These are phyloP conservation scores for Gleditsia sinensis DNA, from an alignment of 306 rosid genomes.

Conservation along the genomic window DNA sequence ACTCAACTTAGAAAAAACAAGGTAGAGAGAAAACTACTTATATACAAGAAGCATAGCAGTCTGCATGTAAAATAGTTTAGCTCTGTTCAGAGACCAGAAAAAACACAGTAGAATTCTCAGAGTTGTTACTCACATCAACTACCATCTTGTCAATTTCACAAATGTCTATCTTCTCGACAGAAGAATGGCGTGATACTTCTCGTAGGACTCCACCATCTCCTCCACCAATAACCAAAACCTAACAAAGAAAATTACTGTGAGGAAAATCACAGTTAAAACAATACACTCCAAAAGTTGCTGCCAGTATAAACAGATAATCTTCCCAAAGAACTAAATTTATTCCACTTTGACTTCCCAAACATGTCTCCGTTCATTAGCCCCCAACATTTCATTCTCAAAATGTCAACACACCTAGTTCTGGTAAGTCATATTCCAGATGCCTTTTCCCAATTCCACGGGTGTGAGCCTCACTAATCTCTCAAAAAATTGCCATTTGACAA, in stretches of 20 bases:
- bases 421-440: constrained; percentile 9
- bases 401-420: background rate
- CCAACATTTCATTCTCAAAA: background rate
- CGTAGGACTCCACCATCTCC: constrained; percentile 99
- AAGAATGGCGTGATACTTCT: constrained; percentile 92
- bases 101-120: constrained; percentile 11
- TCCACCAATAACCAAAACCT: constrained; percentile 99
- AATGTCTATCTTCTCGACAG: constrained; percentile 82
- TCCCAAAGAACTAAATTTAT: background rate
- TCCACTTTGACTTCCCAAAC: background rate
- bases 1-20: background rate
- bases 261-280: constrained; percentile 27
- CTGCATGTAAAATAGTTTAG: background rate
- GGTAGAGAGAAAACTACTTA: background rate
- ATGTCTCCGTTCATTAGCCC: background rate
- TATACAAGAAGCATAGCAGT: constrained; percentile 1
- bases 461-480: constrained; percentile 14
- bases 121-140: constrained; percentile 66
- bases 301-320: background rate
- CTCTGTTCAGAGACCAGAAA: constrained; percentile 8
- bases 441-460: background rate
- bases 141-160: constrained; percentile 99
- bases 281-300: background rate
- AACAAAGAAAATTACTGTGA: constrained; percentile 26
- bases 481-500: background rate